phyloP scores from a whole-genome alignment of 768 basidiomycete genomes.

The Agaricus sinodeliciosus region DNA sequence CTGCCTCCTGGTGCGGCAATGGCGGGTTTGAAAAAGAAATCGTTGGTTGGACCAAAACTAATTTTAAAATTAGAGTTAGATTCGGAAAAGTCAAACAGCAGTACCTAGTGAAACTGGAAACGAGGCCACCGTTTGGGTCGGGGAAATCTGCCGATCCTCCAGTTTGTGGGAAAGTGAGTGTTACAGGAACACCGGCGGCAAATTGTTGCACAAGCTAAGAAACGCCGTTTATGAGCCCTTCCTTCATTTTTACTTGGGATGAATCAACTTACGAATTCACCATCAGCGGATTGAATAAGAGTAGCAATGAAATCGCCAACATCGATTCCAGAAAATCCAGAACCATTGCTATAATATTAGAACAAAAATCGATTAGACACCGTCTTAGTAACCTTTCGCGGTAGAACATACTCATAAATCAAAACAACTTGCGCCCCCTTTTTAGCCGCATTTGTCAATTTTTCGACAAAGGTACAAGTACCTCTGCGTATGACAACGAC shows the following conservation, averaged over 20 bases:
- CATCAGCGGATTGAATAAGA: constrained; percentile 49
- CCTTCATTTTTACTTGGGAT: too few species aligned
- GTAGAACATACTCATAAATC: constrained; percentile 58
- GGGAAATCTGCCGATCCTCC: constrained; percentile 37
- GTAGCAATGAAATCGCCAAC: constrained; percentile 42
- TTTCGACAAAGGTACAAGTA: constrained; percentile 50
- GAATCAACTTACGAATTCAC: constrained; percentile 37
- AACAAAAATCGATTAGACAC: too few species aligned
- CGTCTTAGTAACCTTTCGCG: too few species aligned
- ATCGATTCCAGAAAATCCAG: constrained; percentile 34
- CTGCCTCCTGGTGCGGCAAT: constrained; percentile 48
- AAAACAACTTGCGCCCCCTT: constrained; percentile 43
- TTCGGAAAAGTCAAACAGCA: not conserved
- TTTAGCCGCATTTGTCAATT: constrained; percentile 45
- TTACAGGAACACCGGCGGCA: constrained; percentile 33
- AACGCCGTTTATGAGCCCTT: not conserved
- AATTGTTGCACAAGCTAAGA: constrained; percentile 44
- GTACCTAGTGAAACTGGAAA: constrained; percentile 43
- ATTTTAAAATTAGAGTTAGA: not conserved
- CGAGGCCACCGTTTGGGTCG: constrained; percentile 48
- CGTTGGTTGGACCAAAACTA: constrained; percentile 56
- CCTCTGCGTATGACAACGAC: constrained; percentile 55
- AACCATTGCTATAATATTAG: constrained; percentile 34
- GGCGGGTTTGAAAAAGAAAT: constrained; percentile 51
- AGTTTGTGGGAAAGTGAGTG: constrained; percentile 41